Evolutionary conservation across 1,139 yeast species (phyloP).

Genomic region (Yamadazyma siamensis): DNA sequence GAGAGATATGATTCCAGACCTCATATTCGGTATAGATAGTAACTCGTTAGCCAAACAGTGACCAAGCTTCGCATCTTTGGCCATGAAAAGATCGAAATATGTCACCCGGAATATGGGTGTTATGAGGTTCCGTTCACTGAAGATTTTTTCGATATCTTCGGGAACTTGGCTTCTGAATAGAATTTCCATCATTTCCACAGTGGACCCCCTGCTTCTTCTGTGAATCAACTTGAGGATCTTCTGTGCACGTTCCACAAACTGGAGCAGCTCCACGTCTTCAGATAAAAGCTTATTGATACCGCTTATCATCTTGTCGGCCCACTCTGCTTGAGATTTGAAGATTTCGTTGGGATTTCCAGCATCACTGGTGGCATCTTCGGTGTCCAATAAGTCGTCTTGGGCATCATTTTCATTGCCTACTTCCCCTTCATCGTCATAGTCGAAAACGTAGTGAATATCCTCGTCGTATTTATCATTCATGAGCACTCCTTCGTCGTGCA

Average conservation of each 20-base stretch:
- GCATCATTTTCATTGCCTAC: conserved; percentile 43
- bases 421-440: conserved; percentile 41
- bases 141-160: conserved; percentile 4
- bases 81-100: conserved; percentile 35
- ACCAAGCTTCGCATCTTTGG: conserved; percentile 40
- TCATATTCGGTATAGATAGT: conserved; percentile 60
- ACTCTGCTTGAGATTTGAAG: too few relatives aligned
- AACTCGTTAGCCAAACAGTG: conserved; percentile 62
- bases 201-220: too few relatives aligned
- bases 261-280: too few relatives aligned
- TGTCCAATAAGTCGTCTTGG: conserved; percentile 63
- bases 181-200: background rate
- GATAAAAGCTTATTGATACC: too few relatives aligned
- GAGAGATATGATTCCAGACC: conserved; percentile 65
- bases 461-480: conserved; percentile 68
- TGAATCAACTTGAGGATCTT: too few relatives aligned
- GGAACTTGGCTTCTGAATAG: conserved; percentile 24
- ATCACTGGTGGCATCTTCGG: conserved; percentile 43
- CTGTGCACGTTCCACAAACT: too few relatives aligned
- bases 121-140: conserved; percentile 18
- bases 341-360: too few relatives aligned
- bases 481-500: conserved; percentile 3
- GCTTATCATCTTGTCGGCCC: too few relatives aligned
- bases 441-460: conserved; percentile 69
- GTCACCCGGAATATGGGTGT: conserved; percentile 44